Conservation (phyloP, 257 asterid species). For the Parsonsia alboflavescens region DNA sequence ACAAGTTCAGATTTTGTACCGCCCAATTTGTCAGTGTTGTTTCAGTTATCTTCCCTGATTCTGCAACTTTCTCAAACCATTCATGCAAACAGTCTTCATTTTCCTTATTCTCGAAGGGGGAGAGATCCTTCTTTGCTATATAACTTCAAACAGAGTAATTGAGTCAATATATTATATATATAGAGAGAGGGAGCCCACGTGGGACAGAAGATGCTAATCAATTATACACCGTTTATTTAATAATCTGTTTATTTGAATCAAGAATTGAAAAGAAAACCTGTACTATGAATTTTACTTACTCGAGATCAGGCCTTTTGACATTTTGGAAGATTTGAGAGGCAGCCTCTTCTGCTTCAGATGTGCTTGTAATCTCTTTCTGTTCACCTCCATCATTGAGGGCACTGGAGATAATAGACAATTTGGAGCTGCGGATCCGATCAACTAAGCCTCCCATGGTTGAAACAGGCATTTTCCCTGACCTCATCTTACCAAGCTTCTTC, state of each 20-base stretch:
- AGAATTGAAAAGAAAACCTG: neutral
- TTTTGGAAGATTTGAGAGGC: constrained; percentile 22
- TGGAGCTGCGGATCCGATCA: constrained; percentile 11
- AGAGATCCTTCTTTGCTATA: constrained; percentile 19
- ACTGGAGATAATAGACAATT: constrained; percentile 10
- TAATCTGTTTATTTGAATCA: too few relatives aligned
- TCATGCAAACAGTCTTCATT: constrained; percentile 13
- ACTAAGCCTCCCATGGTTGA: constrained; percentile 18
- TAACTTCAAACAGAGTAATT: constrained; percentile 9
- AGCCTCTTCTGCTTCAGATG: constrained; percentile 16
- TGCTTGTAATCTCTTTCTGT: constrained; percentile 21
- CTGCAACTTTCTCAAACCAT: constrained; percentile 22
- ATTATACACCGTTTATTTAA: too few relatives aligned
- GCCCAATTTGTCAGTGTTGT: constrained; percentile 20
- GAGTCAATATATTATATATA: too few relatives aligned
- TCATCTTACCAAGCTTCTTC: constrained; percentile 12
- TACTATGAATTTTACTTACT: constrained; percentile 5
- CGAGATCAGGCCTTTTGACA: constrained; percentile 12
- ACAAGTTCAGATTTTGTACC: neutral
- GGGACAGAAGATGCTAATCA: too few relatives aligned
- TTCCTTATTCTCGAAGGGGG: constrained; percentile 17
- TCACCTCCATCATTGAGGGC: constrained; percentile 1
- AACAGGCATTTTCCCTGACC: constrained; percentile 16
- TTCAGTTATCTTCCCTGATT: constrained; percentile 16
- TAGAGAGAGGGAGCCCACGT: neutral